Percentiles rank a stretch among this genome's conserved stretches.
Conservation (phyloP, 768 basidiomycete genomes). For the Melanogaster broomeanus region DNA sequence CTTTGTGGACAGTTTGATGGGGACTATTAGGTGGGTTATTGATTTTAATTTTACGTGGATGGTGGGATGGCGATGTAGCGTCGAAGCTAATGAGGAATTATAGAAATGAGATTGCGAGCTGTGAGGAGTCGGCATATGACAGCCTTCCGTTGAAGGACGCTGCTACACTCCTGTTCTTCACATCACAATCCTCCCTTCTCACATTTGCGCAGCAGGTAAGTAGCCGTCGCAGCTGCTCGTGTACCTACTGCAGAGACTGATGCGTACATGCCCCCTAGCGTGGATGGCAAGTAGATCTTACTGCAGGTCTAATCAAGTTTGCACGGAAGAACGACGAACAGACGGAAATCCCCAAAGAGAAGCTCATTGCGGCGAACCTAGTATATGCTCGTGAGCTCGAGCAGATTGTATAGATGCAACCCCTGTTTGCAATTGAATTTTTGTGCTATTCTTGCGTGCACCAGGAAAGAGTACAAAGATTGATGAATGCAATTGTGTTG, state of each 20-base stretch:
- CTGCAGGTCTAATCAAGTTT: conserved; percentile 72
- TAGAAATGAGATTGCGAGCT: conserved; percentile 96
- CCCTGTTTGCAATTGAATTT: not conserved
- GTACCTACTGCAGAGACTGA: conserved; percentile 1
- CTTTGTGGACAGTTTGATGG: conserved; percentile 92
- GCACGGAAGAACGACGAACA: conserved; percentile 79
- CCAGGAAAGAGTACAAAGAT: conserved; percentile 6
- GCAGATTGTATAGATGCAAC: conserved; percentile 74
- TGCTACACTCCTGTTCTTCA: conserved; percentile 89
- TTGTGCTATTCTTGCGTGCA: too few relatives aligned
- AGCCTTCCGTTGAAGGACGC: conserved; percentile 90
- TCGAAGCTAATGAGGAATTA: conserved; percentile 2
- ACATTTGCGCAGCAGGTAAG: conserved; percentile 80
- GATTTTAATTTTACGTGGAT: not conserved
- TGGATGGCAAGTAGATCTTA: conserved; percentile 81
- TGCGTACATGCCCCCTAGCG: conserved; percentile 47
- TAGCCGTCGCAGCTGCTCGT: not conserved
- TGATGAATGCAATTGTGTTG: conserved; percentile 11
- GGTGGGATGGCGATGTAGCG: not conserved
- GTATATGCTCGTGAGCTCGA: conserved; percentile 86
- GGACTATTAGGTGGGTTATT: conserved; percentile 77
- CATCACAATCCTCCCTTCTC: conserved; percentile 74
- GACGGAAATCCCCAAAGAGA: conserved; percentile 83
- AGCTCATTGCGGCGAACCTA: conserved; percentile 75
- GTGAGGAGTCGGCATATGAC: conserved; percentile 92